Evolutionary conservation across 2,329 filamentous ascomycete genomes (phyloP).

Genomic region (Nemania sp.): DNA sequence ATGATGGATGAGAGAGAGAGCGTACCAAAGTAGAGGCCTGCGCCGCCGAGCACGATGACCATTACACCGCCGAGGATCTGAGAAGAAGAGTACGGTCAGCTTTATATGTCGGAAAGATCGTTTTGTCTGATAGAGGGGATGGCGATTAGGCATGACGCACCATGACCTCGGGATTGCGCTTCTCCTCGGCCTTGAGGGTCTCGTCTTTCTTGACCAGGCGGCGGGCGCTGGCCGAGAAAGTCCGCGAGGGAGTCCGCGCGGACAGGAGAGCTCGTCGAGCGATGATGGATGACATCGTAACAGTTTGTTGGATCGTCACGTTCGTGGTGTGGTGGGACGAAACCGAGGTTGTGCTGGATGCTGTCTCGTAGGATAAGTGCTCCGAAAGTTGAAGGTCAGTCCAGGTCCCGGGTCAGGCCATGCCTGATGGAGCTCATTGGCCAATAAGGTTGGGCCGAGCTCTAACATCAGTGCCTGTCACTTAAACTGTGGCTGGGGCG

Average conservation of each 20-base stretch:
- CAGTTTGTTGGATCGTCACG: slow-evolving; percentile 22
- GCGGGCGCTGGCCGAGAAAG: slow-evolving; percentile 58
- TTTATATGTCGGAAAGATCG: too few relatives aligned
- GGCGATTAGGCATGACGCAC: slow-evolving; percentile 43
- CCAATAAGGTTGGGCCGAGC: slow-evolving; percentile 10
- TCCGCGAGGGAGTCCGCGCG: slow-evolving; percentile 27
- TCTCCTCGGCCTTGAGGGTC: slow-evolving; percentile 59
- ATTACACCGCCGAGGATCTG: slow-evolving; percentile 92
- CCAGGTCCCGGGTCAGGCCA: slow-evolving; percentile 16
- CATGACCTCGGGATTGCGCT: slow-evolving; percentile 55
- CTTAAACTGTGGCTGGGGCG: neutral
- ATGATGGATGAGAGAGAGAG: too few relatives aligned
- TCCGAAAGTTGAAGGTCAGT: slow-evolving; percentile 5
- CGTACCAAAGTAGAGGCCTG: slow-evolving; percentile 86
- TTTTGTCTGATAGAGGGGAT: too few relatives aligned
- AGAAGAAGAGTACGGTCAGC: slow-evolving; percentile 27
- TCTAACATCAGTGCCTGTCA: neutral
- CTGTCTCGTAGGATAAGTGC: neutral
- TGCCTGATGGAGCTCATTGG: slow-evolving; percentile 21
- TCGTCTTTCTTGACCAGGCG: slow-evolving; percentile 48
- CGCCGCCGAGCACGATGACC: slow-evolving; percentile 83
- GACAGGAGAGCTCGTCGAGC: slow-evolving; percentile 50
- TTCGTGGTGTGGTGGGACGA: slow-evolving; percentile 17
- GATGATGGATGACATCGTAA: slow-evolving; percentile 59
- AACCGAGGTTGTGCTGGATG: slow-evolving; percentile 1